A percentile compares a stretch with the other conserved stretches of the same genome.
phyloP scores from a whole-genome alignment of 306 rosid genomes.

The Sindora glabra region DNA sequence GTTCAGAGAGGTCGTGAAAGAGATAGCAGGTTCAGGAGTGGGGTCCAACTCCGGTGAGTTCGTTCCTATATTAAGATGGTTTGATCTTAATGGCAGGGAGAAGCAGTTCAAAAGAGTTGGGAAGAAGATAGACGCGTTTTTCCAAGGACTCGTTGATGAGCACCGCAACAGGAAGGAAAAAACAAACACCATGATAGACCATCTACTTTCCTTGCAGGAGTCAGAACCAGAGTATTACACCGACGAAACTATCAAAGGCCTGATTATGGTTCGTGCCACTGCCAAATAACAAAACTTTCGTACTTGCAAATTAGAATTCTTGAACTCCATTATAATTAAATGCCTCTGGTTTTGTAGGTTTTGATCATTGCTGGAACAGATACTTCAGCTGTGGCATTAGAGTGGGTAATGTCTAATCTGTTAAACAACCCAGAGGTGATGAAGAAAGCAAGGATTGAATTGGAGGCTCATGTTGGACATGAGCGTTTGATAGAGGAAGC shows the following conservation, averaged over 20 bases:
- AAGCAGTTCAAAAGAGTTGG: slow-evolving; percentile 16
- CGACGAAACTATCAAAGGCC: slow-evolving; percentile 57
- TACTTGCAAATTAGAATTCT: no score
- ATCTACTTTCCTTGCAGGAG: slow-evolving; percentile 36
- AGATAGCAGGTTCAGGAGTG: slow-evolving; percentile 5
- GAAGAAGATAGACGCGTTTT: slow-evolving; percentile 21
- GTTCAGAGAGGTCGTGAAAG: slow-evolving; percentile 28
- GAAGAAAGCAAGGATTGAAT: slow-evolving; percentile 1
- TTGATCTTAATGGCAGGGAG: slow-evolving; percentile 13
- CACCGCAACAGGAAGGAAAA: slow-evolving; percentile 17
- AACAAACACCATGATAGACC: slow-evolving; percentile 40
- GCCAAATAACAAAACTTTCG: neutral
- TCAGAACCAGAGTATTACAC: slow-evolving; percentile 45
- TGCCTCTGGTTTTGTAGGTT: slow-evolving; percentile 15
- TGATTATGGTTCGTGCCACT: slow-evolving; percentile 35
- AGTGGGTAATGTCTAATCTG: slow-evolving; percentile 23
- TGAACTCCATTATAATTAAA: neutral
- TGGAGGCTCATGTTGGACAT: neutral
- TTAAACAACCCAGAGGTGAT: slow-evolving; percentile 17
- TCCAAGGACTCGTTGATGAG: slow-evolving; percentile 57
- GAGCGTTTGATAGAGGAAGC: slow-evolving; percentile 7
- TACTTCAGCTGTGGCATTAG: slow-evolving; percentile 13
- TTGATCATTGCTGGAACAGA: slow-evolving; percentile 16
- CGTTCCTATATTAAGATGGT: slow-evolving; percentile 33
- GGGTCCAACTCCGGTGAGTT: slow-evolving; percentile 31